Conservation (phyloP, 805 yeast species). For the Ascoidea rubescens region DNA sequence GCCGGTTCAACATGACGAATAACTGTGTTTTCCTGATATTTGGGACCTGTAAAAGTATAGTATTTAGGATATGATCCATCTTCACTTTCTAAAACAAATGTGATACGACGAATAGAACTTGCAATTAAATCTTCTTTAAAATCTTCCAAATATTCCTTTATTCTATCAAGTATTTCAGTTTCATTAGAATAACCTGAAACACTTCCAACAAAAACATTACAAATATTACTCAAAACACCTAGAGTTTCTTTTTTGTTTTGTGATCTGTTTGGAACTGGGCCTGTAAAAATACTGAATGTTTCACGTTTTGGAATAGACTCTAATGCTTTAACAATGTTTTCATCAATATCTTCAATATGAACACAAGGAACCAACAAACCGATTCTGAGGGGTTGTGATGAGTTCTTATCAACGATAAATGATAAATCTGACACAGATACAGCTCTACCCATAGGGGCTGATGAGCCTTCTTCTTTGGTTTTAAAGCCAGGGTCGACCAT, state of each 20-base stretch:
- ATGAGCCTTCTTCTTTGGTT: constrained; percentile 26
- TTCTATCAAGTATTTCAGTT: constrained; percentile 46
- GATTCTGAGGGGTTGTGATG: constrained; percentile 53
- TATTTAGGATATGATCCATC: constrained; percentile 89
- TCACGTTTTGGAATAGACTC: constrained; percentile 44
- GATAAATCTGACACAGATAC: constrained; percentile 88
- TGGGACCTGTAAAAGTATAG: constrained; percentile 88
- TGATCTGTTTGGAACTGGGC: constrained; percentile 37
- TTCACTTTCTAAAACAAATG: constrained; percentile 75
- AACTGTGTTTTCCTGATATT: constrained; percentile 74
- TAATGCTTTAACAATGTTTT: constrained; percentile 60
- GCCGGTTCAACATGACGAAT: constrained; percentile 98
- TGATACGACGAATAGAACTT: constrained; percentile 79
- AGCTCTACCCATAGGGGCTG: constrained; percentile 53
- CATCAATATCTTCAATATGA: constrained; percentile 86
- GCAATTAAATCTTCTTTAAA: constrained; percentile 54
- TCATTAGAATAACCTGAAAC: constrained; percentile 67
- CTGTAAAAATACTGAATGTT: constrained; percentile 20
- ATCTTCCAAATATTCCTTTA: constrained; percentile 53
- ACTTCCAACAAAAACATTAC: constrained; percentile 63
- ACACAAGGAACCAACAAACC: constrained; percentile 74
- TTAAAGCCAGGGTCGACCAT: constrained; percentile 59
- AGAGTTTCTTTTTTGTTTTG: constrained; percentile 8
- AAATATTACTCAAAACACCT: constrained; percentile 54
- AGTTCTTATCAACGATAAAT: constrained; percentile 63